Evolutionary conservation across 1,139 yeast genomes (phyloP), one percentile per base, ranked within the genome.

Genomic region (Candida sp.): DNA sequence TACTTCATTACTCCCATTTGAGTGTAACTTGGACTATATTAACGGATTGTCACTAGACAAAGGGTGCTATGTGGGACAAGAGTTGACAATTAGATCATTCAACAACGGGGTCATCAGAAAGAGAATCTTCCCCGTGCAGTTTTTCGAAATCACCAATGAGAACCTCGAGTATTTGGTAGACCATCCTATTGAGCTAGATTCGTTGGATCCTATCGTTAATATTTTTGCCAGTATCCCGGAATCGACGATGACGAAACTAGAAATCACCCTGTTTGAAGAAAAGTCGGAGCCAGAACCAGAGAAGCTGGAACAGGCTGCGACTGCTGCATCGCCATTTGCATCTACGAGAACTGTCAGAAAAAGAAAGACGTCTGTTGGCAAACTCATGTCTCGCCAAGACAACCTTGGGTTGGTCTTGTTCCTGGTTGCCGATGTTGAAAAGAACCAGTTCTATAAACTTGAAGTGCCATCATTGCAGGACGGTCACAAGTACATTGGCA

Each of bases 11-110:
- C 70, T 94, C 8, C 98, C 99, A 0, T 81, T 94, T 58, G 99
- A 96, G 61, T 78, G 84, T 53, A 90, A 91, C 65, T 73, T 93
- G 56, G 99, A 96, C 68, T 85, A 81, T 61, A 83, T 84, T 72
- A 88, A 90, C 58, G 96, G 97, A 1, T 80, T 93, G 17, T 90
- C 94, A 49, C 81, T 88, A 48, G 84, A 92, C 59, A 94, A 94
- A 66, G 99, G 99, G 3, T 94, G 99, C 66, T 94, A 94, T 61
- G 87, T 91, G 23, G 99, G 99, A 0, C 99, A 94, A 67, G 99
- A 94, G 65, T 75, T 94, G 49, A 93, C 98, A 0, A 91, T 93
- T 23, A 80, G 99, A 60, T 89, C 98, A 0, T 86, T 80, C 63
- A 91, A 90, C 54, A 86, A 88, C 43, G 97, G 98, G 2, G 83